Evolutionary conservation across 306 rosid species (phyloP).

Genomic region (Morella rubra): DNA sequence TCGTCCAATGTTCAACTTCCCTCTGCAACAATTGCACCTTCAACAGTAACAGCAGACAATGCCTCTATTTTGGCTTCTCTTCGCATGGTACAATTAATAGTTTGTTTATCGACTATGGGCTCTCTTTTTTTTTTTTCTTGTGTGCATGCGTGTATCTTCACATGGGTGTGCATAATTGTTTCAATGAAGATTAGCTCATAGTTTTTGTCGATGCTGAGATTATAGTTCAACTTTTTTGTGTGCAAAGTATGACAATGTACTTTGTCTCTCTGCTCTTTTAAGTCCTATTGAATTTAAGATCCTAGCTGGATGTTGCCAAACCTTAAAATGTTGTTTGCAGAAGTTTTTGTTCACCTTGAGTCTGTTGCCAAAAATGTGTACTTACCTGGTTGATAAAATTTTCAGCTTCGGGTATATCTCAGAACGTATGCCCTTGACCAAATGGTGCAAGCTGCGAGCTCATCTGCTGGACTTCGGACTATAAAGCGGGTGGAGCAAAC

Average conservation of each 20-base stretch:
- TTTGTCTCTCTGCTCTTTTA: not conserved
- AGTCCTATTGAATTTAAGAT: not conserved
- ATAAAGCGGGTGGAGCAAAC: conserved; percentile 97
- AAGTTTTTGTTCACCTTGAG: not conserved
- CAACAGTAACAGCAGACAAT: conserved; percentile 52
- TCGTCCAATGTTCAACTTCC: conserved; percentile 51
- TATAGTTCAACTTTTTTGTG: not conserved
- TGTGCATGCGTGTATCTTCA: not conserved
- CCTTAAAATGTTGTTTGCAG: not conserved
- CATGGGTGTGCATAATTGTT: not conserved
- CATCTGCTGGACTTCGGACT: conserved; percentile 91
- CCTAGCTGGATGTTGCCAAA: not conserved
- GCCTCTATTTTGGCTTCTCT: conserved; percentile 85
- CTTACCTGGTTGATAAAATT: conserved; percentile 30
- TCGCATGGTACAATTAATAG: conserved; percentile 62
- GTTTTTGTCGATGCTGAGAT: not conserved
- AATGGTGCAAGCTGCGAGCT: conserved; percentile 86
- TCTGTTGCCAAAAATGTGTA: conserved; percentile 10
- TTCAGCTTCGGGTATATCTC: conserved; percentile 91
- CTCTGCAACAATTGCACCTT: conserved; percentile 44
- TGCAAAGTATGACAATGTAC: not conserved
- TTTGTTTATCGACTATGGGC: not conserved
- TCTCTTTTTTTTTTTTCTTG: not conserved
- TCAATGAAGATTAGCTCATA: not conserved
- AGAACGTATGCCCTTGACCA: conserved; percentile 97